Conservation (phyloP, 306 rosid genomes). For the Prinsepia uniflora region DNA sequence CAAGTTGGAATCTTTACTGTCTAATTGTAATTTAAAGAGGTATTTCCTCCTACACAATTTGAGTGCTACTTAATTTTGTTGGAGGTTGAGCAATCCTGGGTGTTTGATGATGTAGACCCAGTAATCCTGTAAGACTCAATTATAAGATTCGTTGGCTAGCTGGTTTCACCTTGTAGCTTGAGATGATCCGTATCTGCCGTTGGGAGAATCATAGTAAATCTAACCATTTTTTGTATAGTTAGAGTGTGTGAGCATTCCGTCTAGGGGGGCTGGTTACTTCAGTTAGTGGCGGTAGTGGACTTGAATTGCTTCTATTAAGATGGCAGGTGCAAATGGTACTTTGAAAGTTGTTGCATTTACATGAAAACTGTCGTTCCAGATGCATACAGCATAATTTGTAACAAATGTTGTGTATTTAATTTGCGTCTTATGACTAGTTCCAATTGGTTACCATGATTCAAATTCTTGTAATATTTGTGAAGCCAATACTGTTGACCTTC, state of each 20-base stretch:
- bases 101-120: background rate
- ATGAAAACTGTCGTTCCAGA: background rate
- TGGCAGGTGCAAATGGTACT: background rate
- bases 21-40: background rate
- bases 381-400: background rate
- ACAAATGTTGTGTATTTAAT: background rate
- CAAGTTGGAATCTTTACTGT: background rate
- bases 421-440: background rate
- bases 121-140: background rate
- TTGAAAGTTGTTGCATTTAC: background rate
- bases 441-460: background rate
- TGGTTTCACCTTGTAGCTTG: background rate
- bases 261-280: conserved; percentile 3
- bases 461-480: background rate
- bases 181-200: background rate
- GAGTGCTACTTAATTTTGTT: background rate
- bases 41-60: background rate
- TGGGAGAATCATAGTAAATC: background rate
- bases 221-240: background rate
- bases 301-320: background rate
- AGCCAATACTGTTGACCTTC: background rate
- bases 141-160: background rate
- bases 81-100: background rate
- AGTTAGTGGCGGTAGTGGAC: conserved; percentile 9
- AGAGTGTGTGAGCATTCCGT: background rate